Conservation (phyloP, 108 stramenopile genomes). For the Fistulifera pelliculosa region DNA sequence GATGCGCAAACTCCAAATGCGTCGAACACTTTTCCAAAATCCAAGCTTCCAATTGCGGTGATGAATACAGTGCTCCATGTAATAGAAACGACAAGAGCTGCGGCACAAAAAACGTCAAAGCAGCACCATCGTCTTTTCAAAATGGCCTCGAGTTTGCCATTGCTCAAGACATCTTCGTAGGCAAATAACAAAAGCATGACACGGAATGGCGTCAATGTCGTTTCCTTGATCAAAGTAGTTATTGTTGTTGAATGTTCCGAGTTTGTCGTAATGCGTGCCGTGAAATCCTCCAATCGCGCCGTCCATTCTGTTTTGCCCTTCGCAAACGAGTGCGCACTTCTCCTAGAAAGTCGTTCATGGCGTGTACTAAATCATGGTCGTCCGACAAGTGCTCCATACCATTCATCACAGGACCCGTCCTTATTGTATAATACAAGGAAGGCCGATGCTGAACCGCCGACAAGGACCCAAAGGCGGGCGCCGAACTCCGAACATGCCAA, state of each 20-base stretch:
- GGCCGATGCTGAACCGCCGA: no score
- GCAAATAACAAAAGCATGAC: slow-evolving; percentile 79
- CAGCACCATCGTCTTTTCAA: slow-evolving; percentile 51
- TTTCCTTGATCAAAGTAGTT: slow-evolving; percentile 17
- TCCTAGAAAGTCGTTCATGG: slow-evolving; percentile 23
- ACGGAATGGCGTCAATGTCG: slow-evolving; percentile 53
- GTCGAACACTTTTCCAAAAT: slow-evolving; percentile 58
- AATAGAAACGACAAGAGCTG: slow-evolving; percentile 78
- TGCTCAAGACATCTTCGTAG: slow-evolving; percentile 66
- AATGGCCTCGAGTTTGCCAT: slow-evolving; percentile 48
- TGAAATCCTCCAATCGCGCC: slow-evolving; percentile 32
- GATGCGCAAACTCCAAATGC: slow-evolving; percentile 77
- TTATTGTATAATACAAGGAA: no score
- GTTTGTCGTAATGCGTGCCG: background rate
- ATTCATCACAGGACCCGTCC: no score
- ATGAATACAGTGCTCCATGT: slow-evolving; percentile 73
- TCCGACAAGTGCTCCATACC: slow-evolving; percentile 12
- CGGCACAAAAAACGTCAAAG: slow-evolving; percentile 69
- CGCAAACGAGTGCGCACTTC: slow-evolving; percentile 30
- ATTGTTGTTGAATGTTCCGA: slow-evolving; percentile 7
- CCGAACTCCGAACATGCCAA: slow-evolving; percentile 71
- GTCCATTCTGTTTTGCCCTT: slow-evolving; percentile 37
- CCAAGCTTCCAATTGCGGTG: slow-evolving; percentile 65
- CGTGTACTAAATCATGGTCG: slow-evolving; percentile 4
- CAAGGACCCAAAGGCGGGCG: slow-evolving; percentile 1